Conservation (phyloP, 2,329 filamentous ascomycete species). For the Penicillium crustosum region DNA sequence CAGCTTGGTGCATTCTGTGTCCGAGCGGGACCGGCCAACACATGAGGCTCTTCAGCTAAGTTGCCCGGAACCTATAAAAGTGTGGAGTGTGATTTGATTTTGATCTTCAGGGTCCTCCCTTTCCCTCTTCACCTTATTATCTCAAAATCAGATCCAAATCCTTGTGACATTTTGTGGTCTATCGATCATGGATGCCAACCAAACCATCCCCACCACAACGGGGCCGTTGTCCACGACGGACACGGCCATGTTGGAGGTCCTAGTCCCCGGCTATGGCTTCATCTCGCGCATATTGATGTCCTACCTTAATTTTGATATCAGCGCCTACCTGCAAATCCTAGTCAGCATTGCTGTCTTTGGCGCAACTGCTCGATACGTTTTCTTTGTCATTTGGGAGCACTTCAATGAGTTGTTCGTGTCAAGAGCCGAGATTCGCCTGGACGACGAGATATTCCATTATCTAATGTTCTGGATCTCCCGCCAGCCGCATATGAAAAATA, state of each 20-base stretch:
- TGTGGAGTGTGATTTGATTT: background rate
- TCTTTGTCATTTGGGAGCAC: constrained; percentile 50
- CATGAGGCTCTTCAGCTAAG: constrained; percentile 1
- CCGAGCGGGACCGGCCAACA: background rate
- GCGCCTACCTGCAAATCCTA: constrained; percentile 61
- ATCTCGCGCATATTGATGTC: constrained; percentile 55
- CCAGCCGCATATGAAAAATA: constrained; percentile 60
- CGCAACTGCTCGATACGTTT: constrained; percentile 55
- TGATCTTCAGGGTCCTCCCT: background rate
- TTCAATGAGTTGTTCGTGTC: constrained; percentile 61
- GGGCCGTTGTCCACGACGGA: constrained; percentile 22
- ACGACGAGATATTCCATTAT: constrained; percentile 73
- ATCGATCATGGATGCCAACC: constrained; percentile 22
- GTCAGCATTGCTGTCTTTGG: constrained; percentile 52
- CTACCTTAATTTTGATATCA: constrained; percentile 63
- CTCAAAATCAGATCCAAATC: background rate
- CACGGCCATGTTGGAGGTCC: constrained; percentile 53
- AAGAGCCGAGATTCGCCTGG: constrained; percentile 63
- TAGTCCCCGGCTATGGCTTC: constrained; percentile 66
- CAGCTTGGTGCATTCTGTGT: background rate
- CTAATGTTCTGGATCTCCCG: constrained; percentile 68
- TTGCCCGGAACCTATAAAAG: background rate
- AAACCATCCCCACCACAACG: constrained; percentile 12
- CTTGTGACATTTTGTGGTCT: background rate
- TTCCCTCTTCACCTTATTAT: background rate